Evolutionary conservation across 768 basidiomycete species (phyloP), one percentile per base, ranked within the genome.

Genomic region (Naganishia kalamii): DNA sequence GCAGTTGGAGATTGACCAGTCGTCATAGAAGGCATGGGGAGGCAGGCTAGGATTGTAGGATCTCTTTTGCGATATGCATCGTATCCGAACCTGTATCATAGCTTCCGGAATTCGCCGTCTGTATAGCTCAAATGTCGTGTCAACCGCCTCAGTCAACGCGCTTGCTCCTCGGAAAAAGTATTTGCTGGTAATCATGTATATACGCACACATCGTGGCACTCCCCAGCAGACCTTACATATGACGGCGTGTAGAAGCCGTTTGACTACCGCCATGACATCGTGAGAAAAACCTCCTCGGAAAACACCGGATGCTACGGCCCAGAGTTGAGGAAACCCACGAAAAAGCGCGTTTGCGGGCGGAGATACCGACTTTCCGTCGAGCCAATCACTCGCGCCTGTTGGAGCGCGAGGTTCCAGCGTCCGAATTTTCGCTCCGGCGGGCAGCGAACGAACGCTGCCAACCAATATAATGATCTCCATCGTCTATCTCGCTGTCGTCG

Each of bases 1-100:
- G 35, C 50, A 70, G 27, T 44, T 70, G 25, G 68, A 65, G 51
- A 69, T 72, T 27, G 69, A 72, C 50, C 68, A 72, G 52, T 61
- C 65, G 23, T 27, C 48, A 21, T 57, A 57, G 54, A 37, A 10
- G 54, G 11, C 23, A 2, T 12, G 23, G 12, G 5, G 25, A 3
- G 13, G 13, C 12, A 12, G 11, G 10, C 19, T 41, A 19, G 10
- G 40, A 19, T 41, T 41, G 40, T 41, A 41, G 10, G 40, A 41
- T 41, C 19, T 41, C 11, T 19, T 10, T 41, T 10, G 40, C 10
- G 10, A 10, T 19, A 19, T 41, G 40, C 40, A 41, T 10, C 40
- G n/a, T 41, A 41, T 41, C 19, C 40, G 40, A 41, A 19, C 10
- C 19, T 10, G 40, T 41, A n/a, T n/a, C n/a, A n/a, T n/a, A n/a